Conservation (phyloP, 2,329 filamentous ascomycete species). For the Trichoderma sp. region DNA sequence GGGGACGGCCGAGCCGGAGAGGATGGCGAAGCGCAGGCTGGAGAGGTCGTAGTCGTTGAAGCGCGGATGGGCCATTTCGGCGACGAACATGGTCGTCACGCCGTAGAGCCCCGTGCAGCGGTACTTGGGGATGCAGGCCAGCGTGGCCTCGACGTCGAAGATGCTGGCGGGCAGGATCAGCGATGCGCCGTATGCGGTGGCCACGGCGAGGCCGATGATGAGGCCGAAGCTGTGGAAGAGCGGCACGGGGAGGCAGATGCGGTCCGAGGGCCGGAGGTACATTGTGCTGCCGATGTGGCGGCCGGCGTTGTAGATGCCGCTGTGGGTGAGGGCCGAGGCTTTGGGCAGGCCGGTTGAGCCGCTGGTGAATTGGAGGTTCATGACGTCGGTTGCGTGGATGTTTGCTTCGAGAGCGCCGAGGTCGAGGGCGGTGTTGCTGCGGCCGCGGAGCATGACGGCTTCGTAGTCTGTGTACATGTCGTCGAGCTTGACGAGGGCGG, state of each 20-base stretch:
- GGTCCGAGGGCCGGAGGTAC: not conserved
- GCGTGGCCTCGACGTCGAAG: not conserved
- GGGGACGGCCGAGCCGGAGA: constrained; percentile 7
- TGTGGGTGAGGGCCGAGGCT: constrained; percentile 4
- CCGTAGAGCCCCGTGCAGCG: constrained; percentile 13
- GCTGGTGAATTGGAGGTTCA: constrained; percentile 15
- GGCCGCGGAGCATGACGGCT: not conserved
- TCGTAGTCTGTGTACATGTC: constrained; percentile 2
- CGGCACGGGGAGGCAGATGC: constrained; percentile 7
- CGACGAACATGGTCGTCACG: constrained; percentile 16
- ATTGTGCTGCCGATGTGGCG: constrained; percentile 18
- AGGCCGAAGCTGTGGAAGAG: constrained; percentile 16
- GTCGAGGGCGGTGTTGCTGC: not conserved
- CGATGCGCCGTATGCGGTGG: constrained; percentile 1
- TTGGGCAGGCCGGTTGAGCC: constrained; percentile 15
- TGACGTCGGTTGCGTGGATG: constrained; percentile 5
- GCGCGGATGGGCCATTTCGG: constrained; percentile 3
- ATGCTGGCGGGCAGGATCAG: constrained; percentile 5
- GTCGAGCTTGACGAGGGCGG: constrained; percentile 3
- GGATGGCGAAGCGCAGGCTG: not conserved
- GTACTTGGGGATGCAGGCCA: constrained; percentile 3
- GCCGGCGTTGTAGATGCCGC: constrained; percentile 12
- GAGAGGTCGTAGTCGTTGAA: not conserved
- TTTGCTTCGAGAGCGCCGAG: not conserved
- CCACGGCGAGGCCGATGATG: constrained; percentile 2